Evolutionary conservation across 2,329 filamentous ascomycete genomes (phyloP).

Genomic region (Fusarium sp.): DNA sequence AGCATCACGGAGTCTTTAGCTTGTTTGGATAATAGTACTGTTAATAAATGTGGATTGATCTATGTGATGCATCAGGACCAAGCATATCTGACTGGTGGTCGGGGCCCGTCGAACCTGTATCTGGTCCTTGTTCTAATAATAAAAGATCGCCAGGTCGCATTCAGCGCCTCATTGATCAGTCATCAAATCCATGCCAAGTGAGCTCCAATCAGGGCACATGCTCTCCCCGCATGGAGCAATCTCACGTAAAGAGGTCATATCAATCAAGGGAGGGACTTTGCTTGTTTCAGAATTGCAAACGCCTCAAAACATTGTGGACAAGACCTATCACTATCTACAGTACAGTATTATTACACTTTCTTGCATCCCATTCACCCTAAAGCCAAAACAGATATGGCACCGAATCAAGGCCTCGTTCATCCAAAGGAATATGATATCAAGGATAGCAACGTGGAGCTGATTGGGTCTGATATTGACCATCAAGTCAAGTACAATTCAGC

Average conservation of each 20-base stretch:
- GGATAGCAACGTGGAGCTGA: slow-evolving; percentile 73
- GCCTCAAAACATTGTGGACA: background rate
- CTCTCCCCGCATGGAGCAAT: slow-evolving; percentile 34
- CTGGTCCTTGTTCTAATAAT: slow-evolving; percentile 9
- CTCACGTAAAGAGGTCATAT: slow-evolving; percentile 9
- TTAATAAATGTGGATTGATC: background rate
- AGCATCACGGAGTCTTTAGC: background rate
- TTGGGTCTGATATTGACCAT: slow-evolving; percentile 72
- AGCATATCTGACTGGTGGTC: background rate
- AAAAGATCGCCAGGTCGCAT: slow-evolving; percentile 12
- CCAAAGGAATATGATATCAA: slow-evolving; percentile 72
- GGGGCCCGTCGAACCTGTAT: background rate
- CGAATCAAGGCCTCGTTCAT: slow-evolving; percentile 69
- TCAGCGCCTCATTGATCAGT: slow-evolving; percentile 24
- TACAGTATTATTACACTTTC: background rate
- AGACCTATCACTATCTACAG: background rate
- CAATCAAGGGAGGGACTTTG: background rate
- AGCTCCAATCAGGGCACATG: slow-evolving; percentile 33
- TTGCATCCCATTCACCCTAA: background rate
- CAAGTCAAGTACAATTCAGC: slow-evolving; percentile 74
- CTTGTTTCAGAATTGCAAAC: slow-evolving; percentile 6
- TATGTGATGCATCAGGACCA: background rate
- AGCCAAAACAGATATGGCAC: slow-evolving; percentile 59
- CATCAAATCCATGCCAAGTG: slow-evolving; percentile 11
- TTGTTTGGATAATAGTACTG: background rate